phyloP scores from a whole-genome alignment of 441 rosid species.

The Brassica balearica region DNA sequence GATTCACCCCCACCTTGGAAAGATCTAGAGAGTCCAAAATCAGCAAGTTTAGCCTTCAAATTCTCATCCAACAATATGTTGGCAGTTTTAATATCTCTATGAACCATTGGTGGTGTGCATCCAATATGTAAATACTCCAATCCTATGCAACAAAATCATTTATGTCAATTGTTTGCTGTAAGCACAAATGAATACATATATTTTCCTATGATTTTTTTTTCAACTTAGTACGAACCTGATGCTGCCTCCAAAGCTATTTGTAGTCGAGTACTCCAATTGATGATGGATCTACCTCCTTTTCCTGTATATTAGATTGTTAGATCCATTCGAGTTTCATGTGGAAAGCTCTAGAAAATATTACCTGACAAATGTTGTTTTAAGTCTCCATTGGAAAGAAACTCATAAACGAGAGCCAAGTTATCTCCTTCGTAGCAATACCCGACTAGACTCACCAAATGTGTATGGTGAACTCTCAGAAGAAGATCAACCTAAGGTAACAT shows the following conservation, averaged over 20 bases:
- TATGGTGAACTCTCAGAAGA: conserved; percentile 47
- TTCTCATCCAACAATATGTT: conserved; percentile 46
- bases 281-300: background rate
- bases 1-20: conserved; percentile 27
- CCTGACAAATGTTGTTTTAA: conserved; percentile 15
- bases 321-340: background rate
- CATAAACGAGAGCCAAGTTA: conserved; percentile 45
- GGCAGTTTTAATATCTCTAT: conserved; percentile 47
- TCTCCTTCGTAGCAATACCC: conserved; percentile 45
- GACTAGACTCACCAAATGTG: conserved; percentile 41
- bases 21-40: conserved; percentile 48
- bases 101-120: conserved; percentile 19
- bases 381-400: conserved; percentile 33
- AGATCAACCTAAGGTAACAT: conserved; percentile 31
- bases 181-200: background rate
- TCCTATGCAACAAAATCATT: conserved; percentile 9
- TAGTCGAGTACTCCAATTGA: conserved; percentile 18
- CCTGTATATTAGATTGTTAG: background rate
- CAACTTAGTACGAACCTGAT: conserved; percentile 36
- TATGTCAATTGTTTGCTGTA: conserved; percentile 12
- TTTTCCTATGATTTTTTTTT: no score
- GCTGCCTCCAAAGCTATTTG: conserved; percentile 43
- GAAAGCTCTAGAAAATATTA: background rate
- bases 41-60: conserved; percentile 43
- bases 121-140: background rate